A percentile compares a stretch with the other conserved stretches of the same genome.
phyloP scores from a whole-genome alignment of 306 rosid species.

The Acacia acuminata region DNA sequence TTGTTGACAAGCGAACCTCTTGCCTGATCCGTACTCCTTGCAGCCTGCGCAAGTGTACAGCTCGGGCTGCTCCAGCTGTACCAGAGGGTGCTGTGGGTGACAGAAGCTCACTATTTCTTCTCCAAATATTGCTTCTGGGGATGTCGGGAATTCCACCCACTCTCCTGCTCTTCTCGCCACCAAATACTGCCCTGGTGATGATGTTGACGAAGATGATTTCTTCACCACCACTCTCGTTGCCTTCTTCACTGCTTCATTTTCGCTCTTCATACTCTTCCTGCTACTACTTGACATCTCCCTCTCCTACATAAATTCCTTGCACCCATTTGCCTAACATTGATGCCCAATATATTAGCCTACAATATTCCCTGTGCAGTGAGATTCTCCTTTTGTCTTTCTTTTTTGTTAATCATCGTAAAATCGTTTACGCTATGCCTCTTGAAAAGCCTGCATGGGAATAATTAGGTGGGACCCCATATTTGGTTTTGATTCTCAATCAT shows the following conservation, averaged over 20 bases:
- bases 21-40: slow-evolving; percentile 80
- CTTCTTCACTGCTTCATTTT: slow-evolving; percentile 27
- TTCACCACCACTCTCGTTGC: neutral
- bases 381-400: neutral
- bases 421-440: slow-evolving; percentile 10
- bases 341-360: slow-evolving; percentile 37
- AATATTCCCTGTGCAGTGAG: slow-evolving; percentile 17
- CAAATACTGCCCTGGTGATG: neutral
- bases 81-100: slow-evolving; percentile 76
- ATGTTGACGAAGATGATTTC: slow-evolving; percentile 24
- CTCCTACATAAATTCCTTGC: neutral
- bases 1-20: slow-evolving; percentile 65
- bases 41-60: slow-evolving; percentile 74
- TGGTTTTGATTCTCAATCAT: slow-evolving; percentile 37
- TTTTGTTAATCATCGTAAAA: neutral
- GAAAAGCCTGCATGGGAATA: slow-evolving; percentile 38
- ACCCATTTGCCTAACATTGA: neutral
- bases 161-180: slow-evolving; percentile 31
- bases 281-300: neutral
- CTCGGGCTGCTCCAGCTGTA: slow-evolving; percentile 48
- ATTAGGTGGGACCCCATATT: slow-evolving; percentile 19
- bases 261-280: slow-evolving; percentile 21
- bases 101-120: slow-evolving; percentile 65
- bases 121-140: slow-evolving; percentile 63
- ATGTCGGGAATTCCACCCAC: slow-evolving; percentile 51